Evolutionary conservation across 768 basidiomycete species (phyloP).

Genomic region (Agaricus subrufescens): DNA sequence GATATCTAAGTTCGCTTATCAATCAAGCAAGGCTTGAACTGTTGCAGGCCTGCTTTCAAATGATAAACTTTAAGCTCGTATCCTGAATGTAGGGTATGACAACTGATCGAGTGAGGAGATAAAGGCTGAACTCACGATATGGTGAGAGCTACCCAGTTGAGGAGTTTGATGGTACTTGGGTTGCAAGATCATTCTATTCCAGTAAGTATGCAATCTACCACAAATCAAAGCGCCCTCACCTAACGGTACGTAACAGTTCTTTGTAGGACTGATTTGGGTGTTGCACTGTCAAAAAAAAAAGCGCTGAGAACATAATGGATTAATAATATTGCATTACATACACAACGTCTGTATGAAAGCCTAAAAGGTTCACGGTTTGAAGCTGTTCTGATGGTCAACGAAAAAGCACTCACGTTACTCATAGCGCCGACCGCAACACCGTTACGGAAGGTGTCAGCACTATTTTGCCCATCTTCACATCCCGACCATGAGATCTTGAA

Average conservation of each 20-base stretch:
- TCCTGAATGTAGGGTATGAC: conserved; percentile 20
- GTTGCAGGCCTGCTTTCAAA: conserved; percentile 14
- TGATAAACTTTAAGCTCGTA: conserved; percentile 28
- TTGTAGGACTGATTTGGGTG: conserved; percentile 63
- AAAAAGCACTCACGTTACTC: conserved; percentile 56
- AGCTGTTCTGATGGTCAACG: not conserved
- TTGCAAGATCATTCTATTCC: conserved; percentile 44
- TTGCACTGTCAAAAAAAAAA: conserved; percentile 21
- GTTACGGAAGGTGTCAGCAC: conserved; percentile 61
- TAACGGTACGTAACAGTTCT: conserved; percentile 52
- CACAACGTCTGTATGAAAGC: conserved; percentile 56
- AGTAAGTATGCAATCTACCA: not conserved
- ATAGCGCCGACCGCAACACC: conserved; percentile 74
- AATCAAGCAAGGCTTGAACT: no score
- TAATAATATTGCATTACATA: conserved; percentile 16
- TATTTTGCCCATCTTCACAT: conserved; percentile 68
- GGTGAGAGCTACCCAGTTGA: conserved; percentile 71
- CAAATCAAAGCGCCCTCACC: conserved; percentile 27
- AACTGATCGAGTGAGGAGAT: not conserved
- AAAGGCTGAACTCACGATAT: conserved; percentile 37
- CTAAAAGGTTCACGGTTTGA: conserved; percentile 26
- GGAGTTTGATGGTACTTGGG: conserved; percentile 66
- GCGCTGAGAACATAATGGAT: not conserved
- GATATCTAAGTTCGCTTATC: no score
- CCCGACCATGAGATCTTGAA: conserved; percentile 66